These are phyloP conservation scores for Themeda triandra DNA, from an alignment of 176 grass and related monocot genomes.

Conservation along the genomic window DNA sequence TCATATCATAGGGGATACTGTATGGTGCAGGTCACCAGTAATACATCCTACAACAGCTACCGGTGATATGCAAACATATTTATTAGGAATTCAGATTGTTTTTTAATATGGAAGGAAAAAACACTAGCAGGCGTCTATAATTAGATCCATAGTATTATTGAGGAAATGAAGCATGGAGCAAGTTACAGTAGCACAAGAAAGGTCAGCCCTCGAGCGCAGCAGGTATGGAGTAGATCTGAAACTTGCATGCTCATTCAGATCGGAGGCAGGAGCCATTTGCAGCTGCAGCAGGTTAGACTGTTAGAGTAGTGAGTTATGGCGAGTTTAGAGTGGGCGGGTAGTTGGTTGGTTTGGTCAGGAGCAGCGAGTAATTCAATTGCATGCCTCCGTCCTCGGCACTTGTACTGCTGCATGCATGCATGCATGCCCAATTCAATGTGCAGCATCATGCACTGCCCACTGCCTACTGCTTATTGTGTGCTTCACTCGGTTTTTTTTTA, in stretches of 20 bases:
- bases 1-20: background rate
- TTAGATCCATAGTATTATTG: background rate
- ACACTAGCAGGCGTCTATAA: background rate
- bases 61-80: background rate
- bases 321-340: background rate
- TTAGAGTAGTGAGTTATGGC: constrained; percentile 21
- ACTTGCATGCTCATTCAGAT: background rate
- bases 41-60: background rate
- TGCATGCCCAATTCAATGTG: background rate
- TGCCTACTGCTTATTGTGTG: too few species aligned
- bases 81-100: background rate
- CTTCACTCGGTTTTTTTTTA: too few species aligned
- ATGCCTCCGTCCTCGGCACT: background rate
- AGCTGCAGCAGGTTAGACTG: too few species aligned
- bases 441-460: background rate
- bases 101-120: background rate
- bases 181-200: background rate
- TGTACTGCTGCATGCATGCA: background rate
- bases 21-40: background rate
- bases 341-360: constrained; percentile 10
- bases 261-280: background rate
- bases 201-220: background rate
- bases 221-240: background rate
- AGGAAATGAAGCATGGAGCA: background rate
- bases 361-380: background rate